A percentile compares a stretch with the other conserved stretches of the same genome.
Evolutionary conservation across 1,139 yeast genomes (phyloP).

Genomic region (Saccharomyces pastorianus): DNA sequence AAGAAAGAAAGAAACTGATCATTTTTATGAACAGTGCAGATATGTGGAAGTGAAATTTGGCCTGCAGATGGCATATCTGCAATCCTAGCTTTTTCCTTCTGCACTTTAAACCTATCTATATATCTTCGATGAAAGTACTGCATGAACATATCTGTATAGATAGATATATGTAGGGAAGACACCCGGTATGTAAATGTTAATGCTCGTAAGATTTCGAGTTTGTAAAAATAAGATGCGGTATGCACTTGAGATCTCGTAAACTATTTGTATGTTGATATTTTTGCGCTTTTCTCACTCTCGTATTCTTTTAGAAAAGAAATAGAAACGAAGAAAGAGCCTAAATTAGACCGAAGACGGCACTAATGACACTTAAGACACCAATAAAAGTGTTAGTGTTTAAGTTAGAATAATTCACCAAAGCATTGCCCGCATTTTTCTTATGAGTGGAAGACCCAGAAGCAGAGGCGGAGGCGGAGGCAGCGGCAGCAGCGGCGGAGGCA

Average conservation of each 20-base stretch:
- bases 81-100: not conserved
- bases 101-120: too few species aligned
- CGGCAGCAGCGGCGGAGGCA: slow-evolving; percentile 2
- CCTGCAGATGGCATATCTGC: not conserved
- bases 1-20: not conserved
- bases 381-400: not conserved
- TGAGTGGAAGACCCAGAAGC: slow-evolving; percentile 34
- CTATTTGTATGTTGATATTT: not conserved
- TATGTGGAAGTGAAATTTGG: not conserved
- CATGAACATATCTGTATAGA: not conserved
- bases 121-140: not conserved
- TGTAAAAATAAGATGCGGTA: not conserved
- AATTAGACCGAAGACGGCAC: not conserved
- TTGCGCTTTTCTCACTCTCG: not conserved
- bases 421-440: slow-evolving; percentile 3
- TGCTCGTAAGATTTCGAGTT: not conserved
- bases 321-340: not conserved
- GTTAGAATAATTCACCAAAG: not conserved
- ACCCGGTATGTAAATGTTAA: not conserved
- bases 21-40: not conserved
- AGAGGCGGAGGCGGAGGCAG: slow-evolving; percentile 24
- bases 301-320: not conserved
- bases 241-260: not conserved
- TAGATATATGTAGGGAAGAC: not conserved
- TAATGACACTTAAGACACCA: not conserved